Base-by-base conservation (phyloP, 805 yeast genomes). In the Saccharomycopsis fermentans region DNA sequence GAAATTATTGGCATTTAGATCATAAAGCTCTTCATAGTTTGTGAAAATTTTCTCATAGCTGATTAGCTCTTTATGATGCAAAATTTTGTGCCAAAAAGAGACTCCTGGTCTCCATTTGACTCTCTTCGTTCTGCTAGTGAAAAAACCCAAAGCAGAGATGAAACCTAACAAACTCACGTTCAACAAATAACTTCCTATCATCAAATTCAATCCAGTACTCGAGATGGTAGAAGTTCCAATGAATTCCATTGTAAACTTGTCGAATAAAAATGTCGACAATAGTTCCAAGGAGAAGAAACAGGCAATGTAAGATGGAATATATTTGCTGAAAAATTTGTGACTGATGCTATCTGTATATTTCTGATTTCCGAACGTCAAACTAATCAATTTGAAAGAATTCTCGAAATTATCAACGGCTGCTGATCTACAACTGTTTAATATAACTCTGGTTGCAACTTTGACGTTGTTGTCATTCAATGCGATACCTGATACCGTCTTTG, bases 11-110 rank as follows among this genome's bases (percentile, higher is more conserved):
- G 74, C 65, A 57, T 75, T 76, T 47, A 73, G 64, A 57, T 76
- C 79, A 58, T 70, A 71, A 59, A 70, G 67, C 65, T 76, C 79
- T 62, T 76, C 79, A 57, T 71, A 76, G 58, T 73, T 71, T 8
- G 70, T 69, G 57, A 76, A 66, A 27, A 75, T 69, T 55, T 69
- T 67, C 60, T 73, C 73, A 14, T 72, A 66, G 8, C 66, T 57
- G 3, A 67, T 51, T 6, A 74, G 62, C 59, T 74, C 78, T 11
- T 69, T 69, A 9, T 66, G 64, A 57, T 73, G 74, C 6, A 66
- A 50, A 29, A 64, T 63, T 17, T 73, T 70, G 59, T 71, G 64
- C 26, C 65, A 47, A 6, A 65, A 37, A 1, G 67, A 63, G 16
- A 68, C 70, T 56, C 76, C 72, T 5, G 68, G 67, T 47, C 79